A percentile compares a stretch with the other conserved stretches of the same genome.
Evolutionary conservation across 805 yeast genomes (phyloP).

Genomic region (Barnettozyma pratensis): DNA sequence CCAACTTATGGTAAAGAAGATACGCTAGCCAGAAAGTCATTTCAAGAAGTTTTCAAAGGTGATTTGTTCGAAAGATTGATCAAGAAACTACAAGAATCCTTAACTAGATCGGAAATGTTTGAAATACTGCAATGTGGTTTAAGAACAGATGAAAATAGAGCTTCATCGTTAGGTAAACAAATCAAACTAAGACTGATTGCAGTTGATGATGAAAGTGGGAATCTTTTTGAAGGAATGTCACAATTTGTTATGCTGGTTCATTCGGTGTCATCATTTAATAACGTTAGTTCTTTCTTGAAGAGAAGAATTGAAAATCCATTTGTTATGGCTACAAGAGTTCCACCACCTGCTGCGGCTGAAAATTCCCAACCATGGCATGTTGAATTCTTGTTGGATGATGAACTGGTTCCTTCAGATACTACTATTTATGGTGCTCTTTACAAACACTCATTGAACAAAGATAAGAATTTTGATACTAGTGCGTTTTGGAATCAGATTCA

Average conservation of each 20-base stretch:
- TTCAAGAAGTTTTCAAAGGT: constrained; percentile 34
- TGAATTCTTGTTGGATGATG: constrained; percentile 56
- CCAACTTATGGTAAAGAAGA: constrained; percentile 23
- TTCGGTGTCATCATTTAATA: constrained; percentile 45
- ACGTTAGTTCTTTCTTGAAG: constrained; percentile 39
- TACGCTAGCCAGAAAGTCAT: constrained; percentile 37
- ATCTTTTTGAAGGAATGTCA: constrained; percentile 21
- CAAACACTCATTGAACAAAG: constrained; percentile 36
- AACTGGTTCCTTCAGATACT: constrained; percentile 54
- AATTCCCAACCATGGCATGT: constrained; percentile 30
- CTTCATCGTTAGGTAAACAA: constrained; percentile 67
- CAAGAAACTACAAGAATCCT: constrained; percentile 60
- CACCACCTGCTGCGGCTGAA: background rate
- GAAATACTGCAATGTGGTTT: constrained; percentile 45
- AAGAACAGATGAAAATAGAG: constrained; percentile 35
- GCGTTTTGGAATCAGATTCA: constrained; percentile 58
- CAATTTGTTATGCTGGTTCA: constrained; percentile 38
- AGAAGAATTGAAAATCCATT: constrained; percentile 29
- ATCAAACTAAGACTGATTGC: constrained; percentile 50
- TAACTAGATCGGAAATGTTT: constrained; percentile 70
- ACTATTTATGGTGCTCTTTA: constrained; percentile 76
- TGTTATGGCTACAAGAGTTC: constrained; percentile 18
- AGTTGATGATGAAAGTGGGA: constrained; percentile 26
- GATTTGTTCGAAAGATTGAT: constrained; percentile 42
- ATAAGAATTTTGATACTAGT: constrained; percentile 39